Evolutionary conservation across 257 asterid genomes (phyloP), one percentile per base, ranked within the genome.

Genomic region (Vinca minor): DNA sequence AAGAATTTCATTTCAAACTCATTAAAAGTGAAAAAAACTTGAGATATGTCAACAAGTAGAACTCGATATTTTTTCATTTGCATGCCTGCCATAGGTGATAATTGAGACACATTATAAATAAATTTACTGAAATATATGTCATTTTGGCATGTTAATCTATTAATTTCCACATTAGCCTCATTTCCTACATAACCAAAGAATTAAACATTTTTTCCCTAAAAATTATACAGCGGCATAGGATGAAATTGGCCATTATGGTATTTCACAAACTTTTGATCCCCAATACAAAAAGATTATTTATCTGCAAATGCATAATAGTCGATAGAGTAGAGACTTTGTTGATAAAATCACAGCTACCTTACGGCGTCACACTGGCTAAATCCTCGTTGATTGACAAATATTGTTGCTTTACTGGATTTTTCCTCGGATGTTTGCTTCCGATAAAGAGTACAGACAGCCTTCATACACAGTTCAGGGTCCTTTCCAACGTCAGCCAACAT

Each of bases 381-480:
- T 52, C 95, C 93, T 74, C 82, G 71, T 36, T 71, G 76, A 62
- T 84, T 87, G 41, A 31, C 46, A 47, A 15, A 18, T 55, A 84
- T n/a, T 36, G 89, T 60, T 66, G 75, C 79, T 77, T 82, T 79
- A 49, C 35, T 13, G 63, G 59, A 56, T 76, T 76, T 47, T 73
- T 87, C 88, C 52, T 70, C 85, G 9, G 81, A 25, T 23, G 86
- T 83, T 72, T 84, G 92, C 74, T 75, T 80, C 66, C 93, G 79
- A 76, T 79, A 87, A 20, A 87, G 79, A 68, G 84, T 85, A 70
- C 88, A 85, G 64, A 87, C 82, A 31, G 88, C 93, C 80, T 68
- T 80, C 90, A 87, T 85, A 55, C 95, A 87, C 32, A 87, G 76
- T 54, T 80, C 85, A 49, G 83, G 73, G 21, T 55, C 74, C 67